phyloP scores from a whole-genome alignment of 495 filamentous ascomycete genomes.

The Saxophila tyrrhenica region DNA sequence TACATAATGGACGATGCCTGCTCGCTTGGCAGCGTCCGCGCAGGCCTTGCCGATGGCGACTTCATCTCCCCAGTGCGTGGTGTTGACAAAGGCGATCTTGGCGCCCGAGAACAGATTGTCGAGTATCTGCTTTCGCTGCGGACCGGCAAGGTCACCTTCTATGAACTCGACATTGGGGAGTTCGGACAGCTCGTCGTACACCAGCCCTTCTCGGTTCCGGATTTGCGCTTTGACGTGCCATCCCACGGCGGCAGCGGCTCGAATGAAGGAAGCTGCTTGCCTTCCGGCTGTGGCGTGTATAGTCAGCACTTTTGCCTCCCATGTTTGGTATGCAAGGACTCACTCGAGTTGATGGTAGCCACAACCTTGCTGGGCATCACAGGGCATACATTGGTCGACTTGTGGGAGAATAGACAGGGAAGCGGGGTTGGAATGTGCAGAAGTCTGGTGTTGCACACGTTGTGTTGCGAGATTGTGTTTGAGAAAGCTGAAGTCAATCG shows the following conservation, averaged over 20 bases:
- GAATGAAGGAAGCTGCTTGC: constrained; percentile 85
- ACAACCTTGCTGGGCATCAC: constrained; percentile 58
- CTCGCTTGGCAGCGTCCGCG: constrained; percentile 79
- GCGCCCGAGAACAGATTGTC: constrained; percentile 68
- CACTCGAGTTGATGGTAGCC: constrained; percentile 63
- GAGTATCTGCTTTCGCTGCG: constrained; percentile 58
- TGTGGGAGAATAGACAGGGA: neutral
- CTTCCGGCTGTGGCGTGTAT: constrained; percentile 56
- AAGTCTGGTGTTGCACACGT: neutral
- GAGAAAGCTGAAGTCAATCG: neutral
- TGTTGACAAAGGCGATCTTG: constrained; percentile 92
- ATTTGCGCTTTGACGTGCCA: constrained; percentile 85
- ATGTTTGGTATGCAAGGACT: neutral
- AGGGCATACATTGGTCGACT: neutral
- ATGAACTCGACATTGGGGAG: constrained; percentile 78
- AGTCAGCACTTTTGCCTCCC: neutral
- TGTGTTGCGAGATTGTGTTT: neutral
- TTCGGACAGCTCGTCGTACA: constrained; percentile 66
- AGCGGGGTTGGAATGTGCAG: neutral
- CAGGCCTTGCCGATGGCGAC: constrained; percentile 73
- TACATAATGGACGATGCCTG: constrained; percentile 79
- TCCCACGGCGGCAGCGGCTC: constrained; percentile 82
- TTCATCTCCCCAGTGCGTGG: constrained; percentile 95
- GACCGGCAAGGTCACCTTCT: constrained; percentile 53
- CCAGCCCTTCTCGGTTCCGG: constrained; percentile 66